Base-by-base conservation (phyloP, 2,329 filamentous ascomycete species). In the Dothistroma pini region DNA sequence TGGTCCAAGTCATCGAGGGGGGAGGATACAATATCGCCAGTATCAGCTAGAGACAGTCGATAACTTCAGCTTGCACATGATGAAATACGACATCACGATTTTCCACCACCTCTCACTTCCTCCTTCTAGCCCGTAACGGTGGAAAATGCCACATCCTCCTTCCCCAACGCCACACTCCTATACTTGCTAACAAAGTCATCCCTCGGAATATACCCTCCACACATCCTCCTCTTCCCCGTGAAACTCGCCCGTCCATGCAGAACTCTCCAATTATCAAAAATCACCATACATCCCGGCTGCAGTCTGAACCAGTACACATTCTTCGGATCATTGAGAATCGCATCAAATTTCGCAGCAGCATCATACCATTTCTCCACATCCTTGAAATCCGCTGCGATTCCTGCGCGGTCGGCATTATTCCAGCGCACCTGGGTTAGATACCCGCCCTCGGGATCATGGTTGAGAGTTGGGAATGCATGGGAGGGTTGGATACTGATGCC, bases 241-340 rank as follows among this genome's bases (percentile, higher is more conserved):
- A 97, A 99, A 0, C 85, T 85, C 56, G 87, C 87, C 68, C 95
- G 82, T 0, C 93, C 95, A 75, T 99, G 95, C 68, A 97, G 78
- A 35, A 97, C 89, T 61, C 95, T 84, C 92, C 93, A 97, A 72
- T 99, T 97, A 73, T 99, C 91, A 75, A 99, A 97, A 52, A 97
- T 86, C 59, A 97, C 71, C 6, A 91, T 83, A 56, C 81, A 86
- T 1, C 95, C 95, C 0, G 95, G 93, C 69, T 83, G 77, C 58
- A 99, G 79, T 75, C 96, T 89, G 65, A 89, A 87, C 88, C 89
- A 89, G 71, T 89, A 93, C 74, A 95, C 85, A 65, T 86, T 84
- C 57, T 85, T 79, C 57, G 80, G 74, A 55, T 86, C 82, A 69
- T 80, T 86, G 58, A 97, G 71, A 31, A 96, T 84, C 25, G 80